These are phyloP conservation scores for Cladorrhinum samala DNA, from an alignment of 495 filamentous ascomycete species.

Conservation along the genomic window DNA sequence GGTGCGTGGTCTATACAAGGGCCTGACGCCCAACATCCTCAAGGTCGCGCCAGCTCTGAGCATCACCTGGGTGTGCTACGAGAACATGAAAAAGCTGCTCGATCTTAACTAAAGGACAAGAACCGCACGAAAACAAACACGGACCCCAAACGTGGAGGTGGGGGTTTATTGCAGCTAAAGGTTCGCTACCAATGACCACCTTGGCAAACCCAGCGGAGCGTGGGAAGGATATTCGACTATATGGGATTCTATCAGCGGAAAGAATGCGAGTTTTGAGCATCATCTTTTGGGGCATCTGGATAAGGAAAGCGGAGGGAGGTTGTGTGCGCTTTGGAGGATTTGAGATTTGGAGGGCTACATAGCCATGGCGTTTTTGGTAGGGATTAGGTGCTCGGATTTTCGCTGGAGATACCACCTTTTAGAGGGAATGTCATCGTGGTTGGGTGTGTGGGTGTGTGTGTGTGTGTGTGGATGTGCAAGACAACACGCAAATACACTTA, in stretches of 20 bases:
- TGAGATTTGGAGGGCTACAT: conserved; percentile 6
- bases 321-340: background rate
- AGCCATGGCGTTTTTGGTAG: conserved; percentile 12
- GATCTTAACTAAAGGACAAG: conserved; percentile 43
- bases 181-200: too few species aligned
- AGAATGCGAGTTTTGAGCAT: conserved; percentile 14
- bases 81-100: conserved; percentile 80
- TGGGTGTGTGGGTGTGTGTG: conserved; percentile 6
- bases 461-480: too few species aligned
- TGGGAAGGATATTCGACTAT: background rate
- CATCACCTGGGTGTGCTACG: conserved; percentile 97
- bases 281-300: conserved; percentile 14
- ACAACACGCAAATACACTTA: too few species aligned
- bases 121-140: background rate
- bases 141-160: background rate
- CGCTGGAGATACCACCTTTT: background rate
- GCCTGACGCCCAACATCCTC: conserved; percentile 88
- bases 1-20: conserved; percentile 82
- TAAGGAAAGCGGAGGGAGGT: background rate
- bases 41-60: conserved; percentile 96
- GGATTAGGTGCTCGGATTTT: background rate
- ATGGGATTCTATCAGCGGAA: background rate
- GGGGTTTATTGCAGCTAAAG: too few species aligned
- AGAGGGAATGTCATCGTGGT: conserved; percentile 1
- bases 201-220: too few species aligned